Conservation (phyloP, 345 rosid genomes). For the Microthlaspi erraticum region DNA sequence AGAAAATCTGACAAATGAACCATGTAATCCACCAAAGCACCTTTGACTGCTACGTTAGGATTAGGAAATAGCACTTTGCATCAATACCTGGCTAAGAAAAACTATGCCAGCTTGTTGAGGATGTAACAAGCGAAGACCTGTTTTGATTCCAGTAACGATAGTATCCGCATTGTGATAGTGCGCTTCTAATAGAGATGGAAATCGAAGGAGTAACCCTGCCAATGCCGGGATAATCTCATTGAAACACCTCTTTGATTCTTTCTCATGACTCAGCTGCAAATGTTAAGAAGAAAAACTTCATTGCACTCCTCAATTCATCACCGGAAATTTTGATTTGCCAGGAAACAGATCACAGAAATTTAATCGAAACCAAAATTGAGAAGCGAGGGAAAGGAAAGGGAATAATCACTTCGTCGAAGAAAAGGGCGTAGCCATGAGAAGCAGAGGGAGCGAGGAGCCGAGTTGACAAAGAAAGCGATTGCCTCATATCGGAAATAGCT, state of each 20-base stretch:
- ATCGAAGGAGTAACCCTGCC: constrained; percentile 64
- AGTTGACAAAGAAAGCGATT: constrained; percentile 51
- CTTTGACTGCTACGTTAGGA: background rate
- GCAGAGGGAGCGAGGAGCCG: constrained; percentile 54
- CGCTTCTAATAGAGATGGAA: constrained; percentile 68
- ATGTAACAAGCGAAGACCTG: constrained; percentile 66
- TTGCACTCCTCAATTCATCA: constrained; percentile 12
- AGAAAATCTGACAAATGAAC: background rate
- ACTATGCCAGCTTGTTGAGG: constrained; percentile 75
- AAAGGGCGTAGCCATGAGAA: constrained; percentile 60
- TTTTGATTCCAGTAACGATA: constrained; percentile 41
- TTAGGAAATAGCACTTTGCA: background rate
- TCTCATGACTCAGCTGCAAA: constrained; percentile 57
- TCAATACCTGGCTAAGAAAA: constrained; percentile 76
- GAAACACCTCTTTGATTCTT: constrained; percentile 69
- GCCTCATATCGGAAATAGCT: constrained; percentile 62
- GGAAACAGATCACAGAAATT: background rate
- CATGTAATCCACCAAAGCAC: background rate
- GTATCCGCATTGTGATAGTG: constrained; percentile 63
- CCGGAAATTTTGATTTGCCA: background rate
- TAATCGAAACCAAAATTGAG: background rate
- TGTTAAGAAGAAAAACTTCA: background rate
- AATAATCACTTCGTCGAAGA: constrained; percentile 65
- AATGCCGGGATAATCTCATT: constrained; percentile 62
- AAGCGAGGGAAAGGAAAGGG: background rate